Evolutionary conservation across 1,284 basidiomycete genomes (phyloP).

Genomic region (Meripilus lineatus): DNA sequence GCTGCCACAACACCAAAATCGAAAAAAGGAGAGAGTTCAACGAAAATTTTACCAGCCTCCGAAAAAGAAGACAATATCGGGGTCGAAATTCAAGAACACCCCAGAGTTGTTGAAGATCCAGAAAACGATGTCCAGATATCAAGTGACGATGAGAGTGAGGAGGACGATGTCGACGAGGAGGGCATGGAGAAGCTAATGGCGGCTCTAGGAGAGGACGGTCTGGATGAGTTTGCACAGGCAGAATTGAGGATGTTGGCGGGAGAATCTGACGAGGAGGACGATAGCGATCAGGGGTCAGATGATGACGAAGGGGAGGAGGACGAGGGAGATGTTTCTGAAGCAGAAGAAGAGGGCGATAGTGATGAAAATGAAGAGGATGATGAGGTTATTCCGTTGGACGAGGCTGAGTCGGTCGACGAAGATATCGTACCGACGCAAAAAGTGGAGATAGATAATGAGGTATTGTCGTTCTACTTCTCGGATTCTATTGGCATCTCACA

Average conservation of each 20-base stretch:
- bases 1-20: background rate
- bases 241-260: slow-evolving; percentile 41
- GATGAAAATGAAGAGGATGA: slow-evolving; percentile 29
- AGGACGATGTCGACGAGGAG: slow-evolving; percentile 58
- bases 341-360: slow-evolving; percentile 27
- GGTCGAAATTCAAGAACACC: background rate
- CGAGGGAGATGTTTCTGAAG: slow-evolving; percentile 23
- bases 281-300: slow-evolving; percentile 18
- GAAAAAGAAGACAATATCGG: background rate
- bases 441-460: slow-evolving; percentile 79
- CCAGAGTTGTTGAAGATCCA: slow-evolving; percentile 3
- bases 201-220: slow-evolving; percentile 60
- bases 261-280: slow-evolving; percentile 31
- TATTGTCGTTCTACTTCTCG: too few relatives aligned
- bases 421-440: slow-evolving; percentile 78
- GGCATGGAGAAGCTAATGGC: slow-evolving; percentile 64
- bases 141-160: slow-evolving; percentile 26
- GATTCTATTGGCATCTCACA: too few relatives aligned
- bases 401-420: slow-evolving; percentile 66
- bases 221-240: slow-evolving; percentile 56
- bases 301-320: slow-evolving; percentile 26
- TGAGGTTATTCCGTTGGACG: slow-evolving; percentile 61
- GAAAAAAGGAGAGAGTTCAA: too few relatives aligned
- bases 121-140: background rate
- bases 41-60: too few relatives aligned